Conservation (phyloP, 2,329 filamentous ascomycete species). For the Apiospora arundinis region DNA sequence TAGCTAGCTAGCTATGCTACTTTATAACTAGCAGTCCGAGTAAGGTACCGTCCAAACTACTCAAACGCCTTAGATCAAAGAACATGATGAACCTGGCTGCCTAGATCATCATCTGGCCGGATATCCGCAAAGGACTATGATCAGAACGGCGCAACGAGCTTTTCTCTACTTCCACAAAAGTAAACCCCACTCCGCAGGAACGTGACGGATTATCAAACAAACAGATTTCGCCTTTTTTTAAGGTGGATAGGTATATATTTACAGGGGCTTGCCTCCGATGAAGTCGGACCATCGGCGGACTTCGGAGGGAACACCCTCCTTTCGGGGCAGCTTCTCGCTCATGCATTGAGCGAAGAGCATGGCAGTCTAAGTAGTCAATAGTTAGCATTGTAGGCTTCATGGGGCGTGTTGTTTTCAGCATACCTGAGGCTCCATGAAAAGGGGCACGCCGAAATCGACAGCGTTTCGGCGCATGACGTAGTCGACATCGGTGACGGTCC, state of each 20-base stretch:
- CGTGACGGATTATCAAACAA: constrained; percentile 4
- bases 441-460: constrained; percentile 95
- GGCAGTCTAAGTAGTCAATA: constrained; percentile 70
- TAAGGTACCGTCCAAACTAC: constrained; percentile 3
- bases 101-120: constrained; percentile 6
- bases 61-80: not conserved
- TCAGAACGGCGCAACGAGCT: not conserved
- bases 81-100: not conserved
- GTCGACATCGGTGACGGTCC: constrained; percentile 87
- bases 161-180: constrained; percentile 3
- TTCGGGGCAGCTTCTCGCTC: constrained; percentile 90
- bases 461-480: constrained; percentile 99
- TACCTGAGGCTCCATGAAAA: constrained; percentile 99
- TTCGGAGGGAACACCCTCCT: constrained; percentile 87
- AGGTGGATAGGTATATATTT: constrained; percentile 38
- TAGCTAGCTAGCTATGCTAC: not conserved
- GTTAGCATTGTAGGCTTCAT: constrained; percentile 37
- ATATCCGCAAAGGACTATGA: constrained; percentile 2
- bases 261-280: constrained; percentile 83
- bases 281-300: constrained; percentile 96
- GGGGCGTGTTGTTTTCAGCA: constrained; percentile 39
- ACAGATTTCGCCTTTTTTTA: constrained; percentile 1
- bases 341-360: constrained; percentile 96
- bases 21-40: not conserved
- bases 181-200: not conserved